phyloP scores from a whole-genome alignment of 495 filamentous ascomycete genomes.

The Aspergillus asperescens region DNA sequence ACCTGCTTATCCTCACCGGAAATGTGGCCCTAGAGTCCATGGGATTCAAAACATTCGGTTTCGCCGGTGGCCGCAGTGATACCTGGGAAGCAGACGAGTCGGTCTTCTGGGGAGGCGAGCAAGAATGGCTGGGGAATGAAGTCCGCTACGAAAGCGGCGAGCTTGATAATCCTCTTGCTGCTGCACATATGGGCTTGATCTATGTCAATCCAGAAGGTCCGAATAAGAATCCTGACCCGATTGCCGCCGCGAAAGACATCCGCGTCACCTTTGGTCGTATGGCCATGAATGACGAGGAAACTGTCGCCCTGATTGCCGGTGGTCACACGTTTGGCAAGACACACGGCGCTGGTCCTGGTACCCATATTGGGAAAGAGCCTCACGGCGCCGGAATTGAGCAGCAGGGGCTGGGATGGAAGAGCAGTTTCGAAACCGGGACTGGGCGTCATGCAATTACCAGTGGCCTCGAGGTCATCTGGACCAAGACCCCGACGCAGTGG shows the following conservation, averaged over 20 bases:
- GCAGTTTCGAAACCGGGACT: slow-evolving; percentile 52
- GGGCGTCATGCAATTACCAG: slow-evolving; percentile 64
- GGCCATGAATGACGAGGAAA: slow-evolving; percentile 77
- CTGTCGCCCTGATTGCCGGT: slow-evolving; percentile 67
- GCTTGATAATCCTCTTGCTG: slow-evolving; percentile 57
- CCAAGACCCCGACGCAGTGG: slow-evolving; percentile 63
- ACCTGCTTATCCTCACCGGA: slow-evolving; percentile 61
- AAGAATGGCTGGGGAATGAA: slow-evolving; percentile 65
- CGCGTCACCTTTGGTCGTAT: slow-evolving; percentile 66
- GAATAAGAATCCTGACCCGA: slow-evolving; percentile 61
- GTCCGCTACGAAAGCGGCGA: slow-evolving; percentile 57
- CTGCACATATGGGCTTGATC: slow-evolving; percentile 68
- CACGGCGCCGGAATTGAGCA: slow-evolving; percentile 54
- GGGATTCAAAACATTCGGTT: slow-evolving; percentile 68
- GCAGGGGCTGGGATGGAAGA: slow-evolving; percentile 65
- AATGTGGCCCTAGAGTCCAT: slow-evolving; percentile 72
- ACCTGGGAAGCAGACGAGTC: slow-evolving; percentile 67
- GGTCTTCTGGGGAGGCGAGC: slow-evolving; percentile 70
- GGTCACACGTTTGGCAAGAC: slow-evolving; percentile 73
- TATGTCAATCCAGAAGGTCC: slow-evolving; percentile 75
- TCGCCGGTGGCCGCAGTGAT: slow-evolving; percentile 63
- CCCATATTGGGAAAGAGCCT: slow-evolving; percentile 59
- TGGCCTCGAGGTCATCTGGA: slow-evolving; percentile 71
- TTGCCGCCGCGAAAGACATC: slow-evolving; percentile 63
- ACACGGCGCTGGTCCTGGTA: slow-evolving; percentile 57